Percentiles rank a stretch among this genome's conserved stretches.
Evolutionary conservation across 768 basidiomycete species (phyloP).

Genomic region (Pisolithus marmoratus): DNA sequence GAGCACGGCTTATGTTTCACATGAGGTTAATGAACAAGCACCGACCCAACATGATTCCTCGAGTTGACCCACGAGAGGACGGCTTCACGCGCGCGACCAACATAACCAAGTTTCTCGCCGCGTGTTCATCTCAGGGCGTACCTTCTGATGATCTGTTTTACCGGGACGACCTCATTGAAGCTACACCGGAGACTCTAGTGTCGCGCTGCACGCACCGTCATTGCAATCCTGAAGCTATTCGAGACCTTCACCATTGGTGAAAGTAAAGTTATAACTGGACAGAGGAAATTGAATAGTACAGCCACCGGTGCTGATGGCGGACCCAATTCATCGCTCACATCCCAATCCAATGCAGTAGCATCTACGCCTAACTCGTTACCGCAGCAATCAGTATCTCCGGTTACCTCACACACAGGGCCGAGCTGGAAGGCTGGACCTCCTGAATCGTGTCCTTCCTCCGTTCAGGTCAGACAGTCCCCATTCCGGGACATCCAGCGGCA

Average conservation of each 20-base stretch:
- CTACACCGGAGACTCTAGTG: constrained; percentile 54
- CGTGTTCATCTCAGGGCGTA: constrained; percentile 64
- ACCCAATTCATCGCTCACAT: constrained; percentile 21
- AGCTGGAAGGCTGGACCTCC: constrained; percentile 47
- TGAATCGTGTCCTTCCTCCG: constrained; percentile 40
- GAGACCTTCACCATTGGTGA: constrained; percentile 47
- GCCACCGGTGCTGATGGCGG: constrained; percentile 30
- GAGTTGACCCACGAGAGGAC: constrained; percentile 62
- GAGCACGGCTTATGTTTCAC: constrained; percentile 3
- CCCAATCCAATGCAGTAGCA: constrained; percentile 41
- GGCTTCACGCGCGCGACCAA: constrained; percentile 64
- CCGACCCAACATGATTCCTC: constrained; percentile 51
- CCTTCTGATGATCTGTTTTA: constrained; percentile 59
- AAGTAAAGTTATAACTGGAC: constrained; percentile 42
- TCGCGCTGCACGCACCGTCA: constrained; percentile 70
- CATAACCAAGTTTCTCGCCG: constrained; percentile 71
- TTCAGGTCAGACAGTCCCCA: constrained; percentile 54
- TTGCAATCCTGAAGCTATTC: constrained; percentile 58
- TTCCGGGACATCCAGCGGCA: constrained; percentile 33
- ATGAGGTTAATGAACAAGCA: constrained; percentile 76
- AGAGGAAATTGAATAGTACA: constrained; percentile 25
- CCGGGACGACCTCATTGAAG: constrained; percentile 62
- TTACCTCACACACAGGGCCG: constrained; percentile 22
- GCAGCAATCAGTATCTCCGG: constrained; percentile 36
- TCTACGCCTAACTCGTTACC: constrained; percentile 57